Percentiles rank a stretch among this genome's conserved stretches.
Evolutionary conservation across 2,329 filamentous ascomycete species (phyloP).

Genomic region (Leptoxyphium fumago): DNA sequence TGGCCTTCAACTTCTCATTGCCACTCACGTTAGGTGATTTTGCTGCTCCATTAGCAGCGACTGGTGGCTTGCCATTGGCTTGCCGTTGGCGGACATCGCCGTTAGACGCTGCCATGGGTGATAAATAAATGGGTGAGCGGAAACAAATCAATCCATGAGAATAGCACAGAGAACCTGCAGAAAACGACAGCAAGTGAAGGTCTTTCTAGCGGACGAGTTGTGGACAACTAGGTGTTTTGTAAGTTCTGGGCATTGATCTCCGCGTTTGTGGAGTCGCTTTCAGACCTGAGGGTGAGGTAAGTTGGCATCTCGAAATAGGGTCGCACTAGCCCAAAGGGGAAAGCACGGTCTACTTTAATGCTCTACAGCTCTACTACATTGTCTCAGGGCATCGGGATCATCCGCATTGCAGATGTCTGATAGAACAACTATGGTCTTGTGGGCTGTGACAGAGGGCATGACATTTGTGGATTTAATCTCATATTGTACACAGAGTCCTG

Average conservation of each 20-base stretch:
- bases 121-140: no score
- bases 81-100: conserved; percentile 13
- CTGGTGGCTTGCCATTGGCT: conserved; percentile 11
- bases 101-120: conserved; percentile 4
- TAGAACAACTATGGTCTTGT: no score
- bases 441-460: no score
- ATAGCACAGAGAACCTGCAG: no score
- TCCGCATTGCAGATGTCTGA: no score
- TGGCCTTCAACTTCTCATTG: conserved; percentile 2
- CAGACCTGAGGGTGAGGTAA: not conserved
- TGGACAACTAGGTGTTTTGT: not conserved
- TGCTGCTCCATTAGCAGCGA: conserved; percentile 8
- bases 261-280: not conserved
- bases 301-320: not conserved
- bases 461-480: no score
- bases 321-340: not conserved
- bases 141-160: no score
- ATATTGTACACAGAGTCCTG: no score
- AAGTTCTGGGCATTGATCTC: not conserved
- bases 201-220: no score
- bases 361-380: no score
- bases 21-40: conserved; percentile 13
- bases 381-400: no score
- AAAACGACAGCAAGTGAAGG: no score
- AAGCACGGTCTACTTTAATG: not conserved